Percentiles rank a stretch among this genome's conserved stretches.
These are phyloP conservation scores for Drechslera avenae DNA, from an alignment of 2,329 filamentous ascomycete genomes.

Conservation along the genomic window DNA sequence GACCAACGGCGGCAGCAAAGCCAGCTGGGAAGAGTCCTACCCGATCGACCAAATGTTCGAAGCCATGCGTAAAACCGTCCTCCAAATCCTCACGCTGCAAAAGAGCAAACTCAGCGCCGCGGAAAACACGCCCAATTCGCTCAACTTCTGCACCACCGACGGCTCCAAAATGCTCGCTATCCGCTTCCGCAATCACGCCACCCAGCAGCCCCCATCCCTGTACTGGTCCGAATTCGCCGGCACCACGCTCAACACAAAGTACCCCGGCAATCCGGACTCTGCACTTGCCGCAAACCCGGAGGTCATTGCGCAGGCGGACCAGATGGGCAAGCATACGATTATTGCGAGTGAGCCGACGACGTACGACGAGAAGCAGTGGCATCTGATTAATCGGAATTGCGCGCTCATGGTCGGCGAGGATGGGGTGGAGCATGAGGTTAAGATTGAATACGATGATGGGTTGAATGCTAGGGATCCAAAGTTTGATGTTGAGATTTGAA, in stretches of 20 bases:
- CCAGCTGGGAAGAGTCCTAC: conserved; percentile 53
- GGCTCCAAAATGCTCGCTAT: conserved; percentile 57
- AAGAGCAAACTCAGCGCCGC: conserved; percentile 47
- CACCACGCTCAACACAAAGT: conserved; percentile 59
- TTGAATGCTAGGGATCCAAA: conserved; percentile 51
- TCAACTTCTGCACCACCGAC: conserved; percentile 61
- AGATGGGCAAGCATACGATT: conserved; percentile 59
- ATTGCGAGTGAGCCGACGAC: conserved; percentile 61
- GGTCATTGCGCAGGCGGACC: conserved; percentile 44
- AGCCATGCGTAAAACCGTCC: conserved; percentile 55
- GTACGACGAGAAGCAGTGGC: conserved; percentile 59
- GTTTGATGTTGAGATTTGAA: conserved; percentile 16
- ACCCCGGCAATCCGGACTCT: conserved; percentile 55
- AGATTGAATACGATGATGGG: conserved; percentile 44
- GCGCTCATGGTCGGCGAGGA: conserved; percentile 51
- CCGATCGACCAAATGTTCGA: conserved; percentile 49
- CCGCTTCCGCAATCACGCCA: conserved; percentile 59
- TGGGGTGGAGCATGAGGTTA: conserved; percentile 46
- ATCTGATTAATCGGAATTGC: conserved; percentile 56
- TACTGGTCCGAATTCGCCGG: conserved; percentile 59
- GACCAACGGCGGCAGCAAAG: conserved; percentile 46
- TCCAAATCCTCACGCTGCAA: conserved; percentile 56
- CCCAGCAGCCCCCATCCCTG: conserved; percentile 58
- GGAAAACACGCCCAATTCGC: conserved; percentile 51
- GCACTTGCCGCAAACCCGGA: conserved; percentile 42